phyloP scores from a whole-genome alignment of 139 green algal species.

The Microglena sp. region DNA sequence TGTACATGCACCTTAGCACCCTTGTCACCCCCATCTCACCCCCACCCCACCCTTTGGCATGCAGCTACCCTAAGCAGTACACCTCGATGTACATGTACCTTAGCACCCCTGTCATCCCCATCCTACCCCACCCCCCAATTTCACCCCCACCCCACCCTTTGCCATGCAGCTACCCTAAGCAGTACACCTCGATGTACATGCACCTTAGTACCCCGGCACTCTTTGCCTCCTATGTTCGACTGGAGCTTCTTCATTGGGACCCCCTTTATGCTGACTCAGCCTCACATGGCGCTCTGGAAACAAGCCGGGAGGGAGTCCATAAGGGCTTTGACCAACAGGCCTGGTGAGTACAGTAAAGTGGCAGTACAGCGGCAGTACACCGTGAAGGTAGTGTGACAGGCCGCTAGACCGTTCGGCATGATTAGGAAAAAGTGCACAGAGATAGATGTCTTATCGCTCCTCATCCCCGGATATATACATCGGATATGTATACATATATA shows the following conservation, averaged over 20 bases:
- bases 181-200: slow-evolving; percentile 61
- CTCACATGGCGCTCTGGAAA: not conserved
- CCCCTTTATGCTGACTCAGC: slow-evolving; percentile 46
- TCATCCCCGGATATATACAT: too few species aligned
- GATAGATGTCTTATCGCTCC: too few species aligned
- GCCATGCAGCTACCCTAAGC: slow-evolving; percentile 26
- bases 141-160: not conserved
- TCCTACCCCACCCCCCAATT: not conserved
- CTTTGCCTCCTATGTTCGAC: slow-evolving; percentile 85
- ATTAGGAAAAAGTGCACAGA: too few species aligned
- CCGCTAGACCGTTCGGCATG: too few species aligned
- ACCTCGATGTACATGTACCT: not conserved
- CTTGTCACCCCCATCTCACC: not conserved
- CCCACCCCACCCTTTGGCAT: too few species aligned
- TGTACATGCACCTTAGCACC: not conserved
- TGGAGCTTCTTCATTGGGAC: slow-evolving; percentile 88
- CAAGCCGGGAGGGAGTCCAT: slow-evolving; percentile 9
- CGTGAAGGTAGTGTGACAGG: not conserved
- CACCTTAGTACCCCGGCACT: slow-evolving; percentile 65
- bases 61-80: too few species aligned
- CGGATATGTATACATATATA: too few species aligned
- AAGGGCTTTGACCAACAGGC: slow-evolving; percentile 47
- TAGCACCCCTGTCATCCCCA: not conserved
- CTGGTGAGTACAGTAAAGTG: slow-evolving; percentile 32
- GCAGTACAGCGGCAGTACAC: not conserved